Percentiles rank a stretch among this genome's conserved stretches.
Evolutionary conservation across 257 asterid genomes (phyloP).

Genomic region (Rehmannia glutinosa): DNA sequence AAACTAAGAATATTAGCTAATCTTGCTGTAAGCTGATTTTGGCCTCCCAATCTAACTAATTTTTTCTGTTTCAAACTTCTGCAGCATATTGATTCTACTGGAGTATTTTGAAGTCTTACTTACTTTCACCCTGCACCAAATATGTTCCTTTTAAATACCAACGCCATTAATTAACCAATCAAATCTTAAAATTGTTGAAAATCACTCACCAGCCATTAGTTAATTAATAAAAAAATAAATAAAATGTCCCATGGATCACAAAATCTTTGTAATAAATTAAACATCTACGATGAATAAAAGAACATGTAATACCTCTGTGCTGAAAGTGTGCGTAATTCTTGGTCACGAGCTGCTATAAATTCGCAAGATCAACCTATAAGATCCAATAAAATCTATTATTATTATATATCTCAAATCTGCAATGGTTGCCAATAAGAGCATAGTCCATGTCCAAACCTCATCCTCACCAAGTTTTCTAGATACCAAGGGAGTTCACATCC

Average conservation of each 20-base stretch:
- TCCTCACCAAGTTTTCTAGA: neutral
- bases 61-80: too few species aligned
- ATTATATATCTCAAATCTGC: conserved; percentile 18
- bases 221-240: too few species aligned
- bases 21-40: too few species aligned
- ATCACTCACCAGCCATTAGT: neutral
- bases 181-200: too few species aligned
- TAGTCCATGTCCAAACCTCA: neutral
- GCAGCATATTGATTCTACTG: too few species aligned
- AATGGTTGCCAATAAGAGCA: neutral
- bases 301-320: conserved; percentile 70
- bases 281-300: conserved; percentile 15
- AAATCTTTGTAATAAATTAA: neutral
- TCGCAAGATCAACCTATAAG: conserved; percentile 93
- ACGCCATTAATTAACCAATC: too few species aligned
- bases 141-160: too few species aligned
- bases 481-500: neutral
- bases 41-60: too few species aligned
- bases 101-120: too few species aligned
- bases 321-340: conserved; percentile 88
- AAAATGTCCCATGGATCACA: too few species aligned
- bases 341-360: conserved; percentile 91
- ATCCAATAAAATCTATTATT: conserved; percentile 10
- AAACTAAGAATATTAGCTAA: too few species aligned
- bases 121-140: too few species aligned